Evolutionary conservation across 2,329 filamentous ascomycete genomes (phyloP).

Genomic region (Pseudocercospora fijiensis): DNA sequence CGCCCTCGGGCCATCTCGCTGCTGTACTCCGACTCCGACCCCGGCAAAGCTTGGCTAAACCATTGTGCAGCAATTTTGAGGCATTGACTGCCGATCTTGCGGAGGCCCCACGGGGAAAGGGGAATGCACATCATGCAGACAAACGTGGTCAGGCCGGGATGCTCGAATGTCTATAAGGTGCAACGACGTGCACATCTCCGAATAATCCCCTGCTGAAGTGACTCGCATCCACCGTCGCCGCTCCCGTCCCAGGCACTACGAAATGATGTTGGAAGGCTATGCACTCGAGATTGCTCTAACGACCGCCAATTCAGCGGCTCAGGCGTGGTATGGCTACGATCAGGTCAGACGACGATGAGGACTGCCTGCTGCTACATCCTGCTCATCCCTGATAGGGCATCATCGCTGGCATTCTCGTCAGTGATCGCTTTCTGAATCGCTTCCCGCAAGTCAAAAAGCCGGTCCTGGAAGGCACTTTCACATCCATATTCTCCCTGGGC

Average conservation of each 20-base stretch:
- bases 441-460: slow-evolving; percentile 17
- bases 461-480: slow-evolving; percentile 16
- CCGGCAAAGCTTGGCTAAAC: not conserved
- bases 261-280: slow-evolving; percentile 28
- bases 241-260: not conserved
- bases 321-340: slow-evolving; percentile 23
- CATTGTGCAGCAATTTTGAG: too few species aligned
- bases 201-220: not conserved
- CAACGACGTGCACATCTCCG: not conserved
- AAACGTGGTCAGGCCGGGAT: slow-evolving; percentile 7
- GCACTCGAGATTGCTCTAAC: slow-evolving; percentile 28
- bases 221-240: not conserved
- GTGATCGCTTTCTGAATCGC: slow-evolving; percentile 9
- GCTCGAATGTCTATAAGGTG: slow-evolving; percentile 3
- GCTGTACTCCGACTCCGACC: not conserved
- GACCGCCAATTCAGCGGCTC: slow-evolving; percentile 28
- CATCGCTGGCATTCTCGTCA: slow-evolving; percentile 18
- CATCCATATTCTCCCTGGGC: slow-evolving; percentile 16
- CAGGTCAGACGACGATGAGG: slow-evolving; percentile 5
- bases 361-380: not conserved
- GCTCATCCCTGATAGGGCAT: slow-evolving; percentile 9
- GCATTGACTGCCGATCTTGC: slow-evolving; percentile 9
- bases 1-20: slow-evolving; percentile 7
- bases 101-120: not conserved
- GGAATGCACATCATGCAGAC: not conserved